Base-by-base conservation (phyloP, 257 asterid genomes). In the Plantago ovata region DNA sequence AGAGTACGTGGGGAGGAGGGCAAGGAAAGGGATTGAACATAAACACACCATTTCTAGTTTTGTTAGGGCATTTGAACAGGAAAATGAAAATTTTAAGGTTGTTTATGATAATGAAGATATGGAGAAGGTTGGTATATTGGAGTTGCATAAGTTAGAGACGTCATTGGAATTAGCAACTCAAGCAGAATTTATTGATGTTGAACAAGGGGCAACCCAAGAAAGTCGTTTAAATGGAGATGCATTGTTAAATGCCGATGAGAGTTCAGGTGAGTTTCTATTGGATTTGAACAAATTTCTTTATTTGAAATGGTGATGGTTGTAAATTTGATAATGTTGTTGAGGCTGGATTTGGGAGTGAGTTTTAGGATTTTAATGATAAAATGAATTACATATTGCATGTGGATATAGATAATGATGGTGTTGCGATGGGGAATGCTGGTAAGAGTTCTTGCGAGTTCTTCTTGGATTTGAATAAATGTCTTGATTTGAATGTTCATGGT, bases 1-100 rank as follows among this genome's bases (percentile, higher is more conserved):
- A 86, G 94, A 88, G 77, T 77, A n/a, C n/a, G 78, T 83, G 62
- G 96, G 95, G 51, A 79, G 86, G 61, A 69, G 63, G 73, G 83
- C 85, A 84, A 81, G 68, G 75, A 85, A 83, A 72, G 70, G 73
- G 63, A 24, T 24, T 24, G 32, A 24, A 24, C 84, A 85, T 55
- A 52, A 58, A 47, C 94, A 87, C 14, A 33, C 75, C 18, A 55
- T 67, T 16, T 68, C 22, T 19, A 95, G 95, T 32, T 60, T 68
- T 45, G 88, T 89, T 53, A 68, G 75, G 62, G 69, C 81, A 2
- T 80, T 74, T 67, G 89, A 86, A 22, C 68, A 81, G 50, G 54
- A 57, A 9, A 77, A 74, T 28, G 86, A 86, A 1, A 32, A 68
- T 41, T 84, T 75, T 50, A 69, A 68, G 80, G 74, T 89, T 84